Base-by-base conservation (phyloP, 441 rosid species). In the Melastoma candidum region DNA sequence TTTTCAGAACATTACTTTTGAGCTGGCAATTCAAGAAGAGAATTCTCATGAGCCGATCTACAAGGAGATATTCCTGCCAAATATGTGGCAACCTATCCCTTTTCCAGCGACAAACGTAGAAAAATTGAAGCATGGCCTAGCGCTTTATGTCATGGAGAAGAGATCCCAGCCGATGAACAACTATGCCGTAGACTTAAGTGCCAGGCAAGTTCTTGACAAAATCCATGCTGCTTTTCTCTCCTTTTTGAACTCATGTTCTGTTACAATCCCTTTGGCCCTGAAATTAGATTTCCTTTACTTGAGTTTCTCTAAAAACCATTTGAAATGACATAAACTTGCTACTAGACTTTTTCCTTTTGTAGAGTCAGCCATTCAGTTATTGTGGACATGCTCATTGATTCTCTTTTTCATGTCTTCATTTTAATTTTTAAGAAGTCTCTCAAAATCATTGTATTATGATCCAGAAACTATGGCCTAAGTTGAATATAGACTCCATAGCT, bases 111-210 rank as follows among this genome's bases (percentile, higher is more conserved):
- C 92, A 61, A 77, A 63, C 63, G 32, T 81, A 69, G 89, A 84
- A 66, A 74, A 81, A 43, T 54, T 92, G 65, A 78, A 72, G 66
- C 82, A 78, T 52, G 97, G 98, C 70, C 74, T 86, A 53, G 80
- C 79, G 71, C 86, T 77, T 75, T 84, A 84, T 59, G 77, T 88
- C 59, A 41, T 82, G 64, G 85, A 61, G 74, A 85, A 80, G 63
- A 68, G 80, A 52, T 71, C 78, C 45, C 72, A 60, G 64, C 53
- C 73, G 64, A 65, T 36, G 32, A 57, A 64, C 44, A 74, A 66
- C 50, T 79, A 87, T 46, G 74, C 68, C 48, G 44, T 69, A n/a
- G 75, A 85, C 82, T 79, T 75, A 52, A 57, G 68, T 47, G 70
- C 61, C 52, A 62, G 81, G 93, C 85, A 76, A 66, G 71, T 65